Evolutionary conservation across 148 eudicot species (phyloP).

Genomic region (Arbutus unedo): DNA sequence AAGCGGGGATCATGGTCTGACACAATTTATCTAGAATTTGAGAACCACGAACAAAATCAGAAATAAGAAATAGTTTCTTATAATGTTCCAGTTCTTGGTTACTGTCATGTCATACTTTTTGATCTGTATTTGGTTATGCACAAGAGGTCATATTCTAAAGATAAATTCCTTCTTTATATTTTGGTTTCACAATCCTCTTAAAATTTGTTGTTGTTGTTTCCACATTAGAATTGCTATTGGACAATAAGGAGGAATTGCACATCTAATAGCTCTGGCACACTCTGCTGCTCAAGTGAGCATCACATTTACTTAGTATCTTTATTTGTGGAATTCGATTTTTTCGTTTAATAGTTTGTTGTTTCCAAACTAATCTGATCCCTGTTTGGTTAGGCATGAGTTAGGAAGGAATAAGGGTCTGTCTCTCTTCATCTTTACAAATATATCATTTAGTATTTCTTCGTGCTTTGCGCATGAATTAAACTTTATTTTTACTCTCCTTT

Average conservation of each 20-base stretch:
- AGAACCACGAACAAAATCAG: too few species aligned
- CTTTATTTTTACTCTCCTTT: constrained; percentile 12
- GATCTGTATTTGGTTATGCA: too few species aligned
- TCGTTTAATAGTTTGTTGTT: neutral
- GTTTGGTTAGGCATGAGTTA: too few species aligned
- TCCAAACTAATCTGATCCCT: too few species aligned
- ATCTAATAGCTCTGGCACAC: constrained; percentile 76
- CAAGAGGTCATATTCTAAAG: neutral
- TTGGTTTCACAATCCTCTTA: neutral
- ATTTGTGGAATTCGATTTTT: neutral
- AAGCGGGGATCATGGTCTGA: too few species aligned
- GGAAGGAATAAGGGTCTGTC: neutral
- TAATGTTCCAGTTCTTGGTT: too few species aligned
- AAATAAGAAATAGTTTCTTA: too few species aligned
- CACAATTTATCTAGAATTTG: too few species aligned
- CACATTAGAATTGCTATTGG: constrained; percentile 40
- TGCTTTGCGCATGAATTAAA: neutral
- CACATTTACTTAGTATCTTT: neutral
- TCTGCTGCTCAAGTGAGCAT: constrained; percentile 73
- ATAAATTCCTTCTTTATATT: too few species aligned
- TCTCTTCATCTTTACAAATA: neutral
- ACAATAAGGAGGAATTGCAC: constrained; percentile 80
- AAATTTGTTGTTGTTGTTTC: neutral
- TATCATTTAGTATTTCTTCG: neutral
- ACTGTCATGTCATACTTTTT: too few species aligned